Base-by-base conservation (phyloP, 202 grass and related monocot genomes). In the Setaria viridis region DNA sequence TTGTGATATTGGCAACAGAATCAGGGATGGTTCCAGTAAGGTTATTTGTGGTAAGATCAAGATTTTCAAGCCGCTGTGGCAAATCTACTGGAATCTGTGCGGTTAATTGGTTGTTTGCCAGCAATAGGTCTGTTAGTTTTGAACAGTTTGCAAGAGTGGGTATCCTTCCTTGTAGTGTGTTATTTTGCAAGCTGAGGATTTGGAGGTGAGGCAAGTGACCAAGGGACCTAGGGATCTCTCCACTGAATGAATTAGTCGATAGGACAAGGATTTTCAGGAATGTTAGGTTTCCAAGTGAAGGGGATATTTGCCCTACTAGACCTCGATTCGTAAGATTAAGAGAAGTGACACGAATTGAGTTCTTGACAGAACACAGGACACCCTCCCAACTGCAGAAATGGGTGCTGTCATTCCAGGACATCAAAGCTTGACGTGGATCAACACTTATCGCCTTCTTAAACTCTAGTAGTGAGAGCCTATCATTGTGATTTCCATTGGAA, bases 381-480 rank as follows among this genome's bases (percentile, higher is more conserved):
- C 70, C 70, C 1, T 72, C 46, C 70, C 70, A 72, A 17, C 7
- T 50, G 25, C 70, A 72, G 70, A 50, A 30, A 33, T 33, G 12
- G 46, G 45, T 50, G 76, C 72, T 87, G 1, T 17, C 34, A 16
- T 88, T 88, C 85, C 89, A 91, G 0, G 81, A 85, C 11, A 47
- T 82, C 53, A 91, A 39, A 3, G 64, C 62, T 21, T 81, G 48
- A 0, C 68, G 25, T 12, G 69, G 85, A 51, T 87, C 85, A 8
- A 66, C 14, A 64, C 7, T 82, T 19, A 76, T 82, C 3, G 9
- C 11, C 5, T 77, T 78, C 60, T 75, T 84, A 54, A 91, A 91
- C 5, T 81, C 45, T 1, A 84, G 58, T 17, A 87, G 49, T 20
- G 85, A 41, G 4, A 83, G 9, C 12, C 2, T 46, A 45, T 87